Evolutionary conservation across 2,329 filamentous ascomycete genomes (phyloP).

Genomic region (Cladosporium sp.): DNA sequence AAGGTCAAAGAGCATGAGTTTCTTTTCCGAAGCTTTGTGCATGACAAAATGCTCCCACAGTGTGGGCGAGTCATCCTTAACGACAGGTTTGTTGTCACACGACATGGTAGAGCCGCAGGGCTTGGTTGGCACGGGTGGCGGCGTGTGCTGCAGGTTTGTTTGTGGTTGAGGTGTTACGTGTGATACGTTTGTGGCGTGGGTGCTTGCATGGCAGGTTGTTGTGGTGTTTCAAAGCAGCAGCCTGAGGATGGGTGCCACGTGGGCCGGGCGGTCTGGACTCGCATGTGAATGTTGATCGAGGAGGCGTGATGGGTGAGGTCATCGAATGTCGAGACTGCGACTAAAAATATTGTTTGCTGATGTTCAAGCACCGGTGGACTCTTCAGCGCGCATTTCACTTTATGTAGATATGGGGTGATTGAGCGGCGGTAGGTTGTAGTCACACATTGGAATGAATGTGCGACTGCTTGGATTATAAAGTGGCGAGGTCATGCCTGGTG

Average conservation of each 20-base stretch:
- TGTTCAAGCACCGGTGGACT: too few relatives aligned
- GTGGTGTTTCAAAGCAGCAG: neutral
- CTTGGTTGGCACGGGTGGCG: neutral
- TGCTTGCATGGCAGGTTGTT: neutral
- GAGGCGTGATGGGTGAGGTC: neutral
- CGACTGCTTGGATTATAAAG: too few relatives aligned
- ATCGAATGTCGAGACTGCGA: neutral
- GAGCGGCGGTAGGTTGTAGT: too few relatives aligned
- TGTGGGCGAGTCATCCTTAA: neutral
- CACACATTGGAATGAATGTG: too few relatives aligned
- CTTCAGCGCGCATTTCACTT: too few relatives aligned
- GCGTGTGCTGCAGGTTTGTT: neutral
- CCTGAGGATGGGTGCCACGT: neutral
- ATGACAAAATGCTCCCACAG: neutral
- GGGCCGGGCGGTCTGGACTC: neutral
- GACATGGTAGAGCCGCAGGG: neutral
- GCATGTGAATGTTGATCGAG: neutral
- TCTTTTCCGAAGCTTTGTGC: neutral
- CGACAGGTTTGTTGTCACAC: conserved; percentile 1
- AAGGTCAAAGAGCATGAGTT: neutral
- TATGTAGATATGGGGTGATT: too few relatives aligned
- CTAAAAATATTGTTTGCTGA: too few relatives aligned
- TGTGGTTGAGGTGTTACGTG: neutral
- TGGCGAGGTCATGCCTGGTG: too few relatives aligned
- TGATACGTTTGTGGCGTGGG: neutral